Evolutionary conservation across 768 basidiomycete species (phyloP), one percentile per base, ranked within the genome.

Genomic region (Tulasnella sp.): DNA sequence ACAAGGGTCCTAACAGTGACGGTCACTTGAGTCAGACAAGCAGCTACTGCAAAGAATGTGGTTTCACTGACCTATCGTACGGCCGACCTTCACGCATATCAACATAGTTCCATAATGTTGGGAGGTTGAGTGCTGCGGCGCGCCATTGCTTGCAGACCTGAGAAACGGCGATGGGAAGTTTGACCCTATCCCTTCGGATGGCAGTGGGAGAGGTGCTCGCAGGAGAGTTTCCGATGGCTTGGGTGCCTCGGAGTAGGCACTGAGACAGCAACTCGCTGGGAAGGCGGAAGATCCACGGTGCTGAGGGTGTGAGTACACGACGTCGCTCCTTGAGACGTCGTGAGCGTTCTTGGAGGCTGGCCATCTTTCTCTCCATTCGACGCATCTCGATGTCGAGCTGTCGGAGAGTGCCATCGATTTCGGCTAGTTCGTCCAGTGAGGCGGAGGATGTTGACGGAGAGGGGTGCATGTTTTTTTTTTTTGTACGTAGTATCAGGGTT

Each of bases 141-240:
- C 57, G 46, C 57, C 57, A 59, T n/a, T 43, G 46, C n/a, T 21
- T 49, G 38, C 44, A 49, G 29, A 59, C 57, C 30, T 59, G 57
- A 9, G 57, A 59, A 1, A 59, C 48, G 29, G 57, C 48, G 49
- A 59, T 31, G 27, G 57, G 57, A 24, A 59, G 38, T 21, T 30
- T 34, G 34, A 59, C 57, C 5, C 57, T 44, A 31, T 48, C 45
- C 24, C 46, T 44, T 21, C 25, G 29, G 48, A 59, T 5, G 48
- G 30, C 45, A 21, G 19, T 51, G 7, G 34, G 34, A 1, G 29
- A 11, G 19, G 57, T 24, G 12, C 41, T 24, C 15, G 46, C 25
- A 51, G 27, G 31, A 0, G 29, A 38, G 34, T 38, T 38, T 7
- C 34, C 34, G 34, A 38, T 38, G 7, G 34, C 34, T 51, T 49